Conservation (phyloP, 352 stramenopile species). For the Phytophthora gonapodyides region DNA sequence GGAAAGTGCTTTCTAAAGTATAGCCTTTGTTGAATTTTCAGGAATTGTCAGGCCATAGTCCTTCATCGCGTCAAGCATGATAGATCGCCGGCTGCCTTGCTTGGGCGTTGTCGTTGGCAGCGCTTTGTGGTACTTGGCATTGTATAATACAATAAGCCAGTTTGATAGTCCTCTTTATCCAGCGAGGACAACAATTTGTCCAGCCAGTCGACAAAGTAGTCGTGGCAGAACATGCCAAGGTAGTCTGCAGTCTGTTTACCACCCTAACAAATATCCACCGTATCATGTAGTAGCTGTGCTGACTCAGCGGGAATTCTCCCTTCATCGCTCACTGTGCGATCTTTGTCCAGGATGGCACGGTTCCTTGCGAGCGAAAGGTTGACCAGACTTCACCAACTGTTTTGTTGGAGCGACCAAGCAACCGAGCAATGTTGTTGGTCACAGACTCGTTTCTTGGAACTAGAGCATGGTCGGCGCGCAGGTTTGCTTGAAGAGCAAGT, state of each 20-base stretch:
- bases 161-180: not conserved
- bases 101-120: not conserved
- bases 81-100: not conserved
- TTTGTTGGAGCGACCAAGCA: no score
- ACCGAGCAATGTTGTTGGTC: no score
- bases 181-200: not conserved
- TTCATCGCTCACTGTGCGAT: not conserved
- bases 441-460: no score
- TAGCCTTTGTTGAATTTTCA: not conserved
- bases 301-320: not conserved
- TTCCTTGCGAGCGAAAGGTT: no score
- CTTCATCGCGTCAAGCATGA: constrained; percentile 5
- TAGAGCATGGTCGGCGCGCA: no score
- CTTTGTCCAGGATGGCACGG: not conserved
- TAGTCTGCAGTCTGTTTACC: constrained; percentile 3
- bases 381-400: no score
- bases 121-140: constrained; percentile 18
- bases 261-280: constrained; percentile 5
- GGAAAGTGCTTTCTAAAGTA: not conserved
- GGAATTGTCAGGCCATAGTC: constrained; percentile 3
- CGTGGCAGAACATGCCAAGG: constrained; percentile 4
- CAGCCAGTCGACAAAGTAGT: constrained; percentile 3
- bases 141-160: constrained; percentile 19
- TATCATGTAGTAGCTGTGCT: not conserved
- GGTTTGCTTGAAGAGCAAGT: no score